A percentile compares a stretch with the other conserved stretches of the same genome.
Conservation (phyloP, 192 early-diverging fungal species). For the Coemansia sp. region DNA sequence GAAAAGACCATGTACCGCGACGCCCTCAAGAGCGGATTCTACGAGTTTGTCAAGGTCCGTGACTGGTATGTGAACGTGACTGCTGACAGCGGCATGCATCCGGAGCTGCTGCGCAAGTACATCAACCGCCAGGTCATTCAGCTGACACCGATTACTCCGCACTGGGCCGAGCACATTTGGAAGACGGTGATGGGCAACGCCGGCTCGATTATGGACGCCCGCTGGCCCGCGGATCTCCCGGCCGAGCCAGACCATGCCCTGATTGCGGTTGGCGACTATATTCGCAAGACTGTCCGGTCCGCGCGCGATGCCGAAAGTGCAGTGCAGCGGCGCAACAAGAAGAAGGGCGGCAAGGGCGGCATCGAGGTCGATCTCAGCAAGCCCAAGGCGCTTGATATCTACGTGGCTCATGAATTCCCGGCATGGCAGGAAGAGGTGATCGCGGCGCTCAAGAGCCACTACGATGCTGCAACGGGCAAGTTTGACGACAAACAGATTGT, state of each 20-base stretch:
- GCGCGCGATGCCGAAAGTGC: conserved; percentile 74
- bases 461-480: conserved; percentile 50
- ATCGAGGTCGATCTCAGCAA: conserved; percentile 54
- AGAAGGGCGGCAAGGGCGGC: conserved; percentile 65
- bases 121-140: conserved; percentile 81
- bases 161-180: conserved; percentile 95
- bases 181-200: conserved; percentile 69
- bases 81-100: conserved; percentile 73
- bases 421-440: conserved; percentile 85
- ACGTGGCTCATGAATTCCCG: conserved; percentile 79
- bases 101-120: conserved; percentile 75
- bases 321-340: conserved; percentile 62
- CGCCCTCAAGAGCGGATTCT: conserved; percentile 86
- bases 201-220: conserved; percentile 64
- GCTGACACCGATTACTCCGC: conserved; percentile 84
- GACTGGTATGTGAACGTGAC: conserved; percentile 86
- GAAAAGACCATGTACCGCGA: conserved; percentile 82
- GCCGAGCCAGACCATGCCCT: conserved; percentile 65
- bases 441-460: conserved; percentile 56
- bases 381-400: conserved; percentile 72
- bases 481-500: conserved; percentile 76
- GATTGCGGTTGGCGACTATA: conserved; percentile 72
- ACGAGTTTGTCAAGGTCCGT: conserved; percentile 80
- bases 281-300: conserved; percentile 66
- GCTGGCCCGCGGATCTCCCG: conserved; percentile 57